Evolutionary conservation across 148 eudicot species (phyloP).

Genomic region (Spergularia marina): DNA sequence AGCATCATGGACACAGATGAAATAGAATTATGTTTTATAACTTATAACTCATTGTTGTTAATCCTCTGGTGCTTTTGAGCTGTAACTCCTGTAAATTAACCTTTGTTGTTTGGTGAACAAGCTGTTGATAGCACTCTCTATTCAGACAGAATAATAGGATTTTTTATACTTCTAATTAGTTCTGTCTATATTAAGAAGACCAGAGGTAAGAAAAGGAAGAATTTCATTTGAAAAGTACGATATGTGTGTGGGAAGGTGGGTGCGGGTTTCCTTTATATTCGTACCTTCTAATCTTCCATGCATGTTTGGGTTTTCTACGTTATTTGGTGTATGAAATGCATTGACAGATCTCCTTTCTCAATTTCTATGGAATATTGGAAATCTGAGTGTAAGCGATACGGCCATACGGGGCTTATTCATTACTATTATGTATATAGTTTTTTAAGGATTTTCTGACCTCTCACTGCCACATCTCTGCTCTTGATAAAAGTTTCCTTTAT

Average conservation of each 20-base stretch:
- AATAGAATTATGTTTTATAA: not conserved
- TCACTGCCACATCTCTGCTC: not conserved
- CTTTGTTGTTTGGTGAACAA: not conserved
- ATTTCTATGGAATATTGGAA: not conserved
- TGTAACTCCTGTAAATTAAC: not conserved
- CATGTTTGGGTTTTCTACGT: not conserved
- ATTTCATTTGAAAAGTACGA: not conserved
- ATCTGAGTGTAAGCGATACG: not conserved
- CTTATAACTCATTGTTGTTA: not conserved
- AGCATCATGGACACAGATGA: not conserved
- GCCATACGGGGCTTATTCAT: not conserved
- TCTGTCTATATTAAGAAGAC: not conserved
- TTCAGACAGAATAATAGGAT: not conserved
- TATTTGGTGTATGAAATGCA: slow-evolving; percentile 1
- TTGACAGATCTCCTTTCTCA: not conserved
- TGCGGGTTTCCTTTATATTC: too few relatives aligned
- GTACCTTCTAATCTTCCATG: too few relatives aligned
- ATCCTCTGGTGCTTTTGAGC: not conserved
- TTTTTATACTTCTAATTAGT: not conserved
- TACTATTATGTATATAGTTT: not conserved
- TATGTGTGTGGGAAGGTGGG: not conserved
- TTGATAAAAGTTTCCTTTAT: not conserved
- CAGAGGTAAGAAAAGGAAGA: not conserved
- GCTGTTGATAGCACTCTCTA: not conserved
- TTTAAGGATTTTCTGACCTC: not conserved